Base-by-base conservation (phyloP, 1,139 yeast species). In the Meyerozyma athensensis region DNA sequence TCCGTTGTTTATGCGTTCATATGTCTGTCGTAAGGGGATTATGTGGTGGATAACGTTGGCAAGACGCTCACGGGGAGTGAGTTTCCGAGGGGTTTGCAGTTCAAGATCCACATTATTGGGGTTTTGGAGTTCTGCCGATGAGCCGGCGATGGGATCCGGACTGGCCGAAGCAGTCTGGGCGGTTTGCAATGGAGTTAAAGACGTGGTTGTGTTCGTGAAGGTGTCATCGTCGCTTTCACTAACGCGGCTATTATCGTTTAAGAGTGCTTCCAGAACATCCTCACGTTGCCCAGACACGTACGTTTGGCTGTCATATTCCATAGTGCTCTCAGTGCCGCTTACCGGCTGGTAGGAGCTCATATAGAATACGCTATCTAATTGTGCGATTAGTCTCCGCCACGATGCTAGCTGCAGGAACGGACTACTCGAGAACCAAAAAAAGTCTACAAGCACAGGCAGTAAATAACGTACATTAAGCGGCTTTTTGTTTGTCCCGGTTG, bases 1-100 rank as follows among this genome's bases (percentile, higher is more conserved):
- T 4, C 76, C 76, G 46, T 70, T 70, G 43, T 60, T 62, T 33
- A 70, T 58, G 32, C 75, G 49, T 40, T 70, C 74, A 43, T 70
- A 70, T 3, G 76, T 70, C 43, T 66, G 72, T 41, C 54, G 63
- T 33, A 70, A 54, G 5, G 75, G 74, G 4, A 69, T 48, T 7
- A 68, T 46, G 39, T 58, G 63, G 41, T 61, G 52, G 16, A 67
- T 47, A 5, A 64, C 67, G 40, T 63, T 59, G 41, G 58, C 42
- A 23, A 64, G 50, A 23, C 74, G 49, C 41, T 61, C 62, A 19
- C 56, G 49, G 3, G 63, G 49, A 5, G 68, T 55, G 18, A 50
- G 44, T 22, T 48, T 26, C 12, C 40, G 35, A 52, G 41, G 37
- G 9, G 49, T 44, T 42, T 59, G 65, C 45, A 42, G 50, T 35